A percentile compares a stretch with the other conserved stretches of the same genome.
Evolutionary conservation across 352 stramenopile genomes (phyloP).

Genomic region (Pythium pyrilobum): DNA sequence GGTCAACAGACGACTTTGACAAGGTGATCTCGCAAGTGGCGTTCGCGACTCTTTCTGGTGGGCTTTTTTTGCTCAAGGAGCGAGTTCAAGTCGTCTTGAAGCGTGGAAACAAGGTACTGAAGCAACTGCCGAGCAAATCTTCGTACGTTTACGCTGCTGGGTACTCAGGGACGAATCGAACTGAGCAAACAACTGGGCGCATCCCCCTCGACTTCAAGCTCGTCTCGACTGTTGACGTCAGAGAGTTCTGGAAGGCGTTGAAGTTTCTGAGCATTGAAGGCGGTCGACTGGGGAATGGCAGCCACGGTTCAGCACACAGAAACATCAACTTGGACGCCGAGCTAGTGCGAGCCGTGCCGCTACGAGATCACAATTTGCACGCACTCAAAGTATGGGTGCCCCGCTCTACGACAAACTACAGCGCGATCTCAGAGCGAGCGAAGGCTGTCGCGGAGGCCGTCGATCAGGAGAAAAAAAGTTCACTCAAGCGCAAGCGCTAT

Average conservation of each 20-base stretch:
- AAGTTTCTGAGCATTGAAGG: constrained; percentile 69
- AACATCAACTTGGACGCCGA: constrained; percentile 53
- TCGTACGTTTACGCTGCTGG: constrained; percentile 62
- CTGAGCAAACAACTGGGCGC: constrained; percentile 43
- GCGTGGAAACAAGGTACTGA: constrained; percentile 45
- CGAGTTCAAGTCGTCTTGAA: constrained; percentile 47
- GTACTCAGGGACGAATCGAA: constrained; percentile 48
- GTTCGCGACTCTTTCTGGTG: constrained; percentile 65
- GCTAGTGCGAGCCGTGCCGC: constrained; percentile 42
- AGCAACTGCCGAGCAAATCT: constrained; percentile 39
- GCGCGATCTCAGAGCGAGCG: constrained; percentile 44
- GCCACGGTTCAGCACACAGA: constrained; percentile 26
- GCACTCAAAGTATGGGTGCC: constrained; percentile 63
- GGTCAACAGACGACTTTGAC: constrained; percentile 58
- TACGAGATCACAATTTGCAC: constrained; percentile 69
- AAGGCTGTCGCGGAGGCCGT: constrained; percentile 44
- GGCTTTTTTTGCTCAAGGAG: constrained; percentile 51
- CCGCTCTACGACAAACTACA: constrained; percentile 39
- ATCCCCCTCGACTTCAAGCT: constrained; percentile 56
- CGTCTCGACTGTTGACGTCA: constrained; percentile 23
- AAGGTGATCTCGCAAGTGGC: constrained; percentile 70
- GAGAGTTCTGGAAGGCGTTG: constrained; percentile 70
- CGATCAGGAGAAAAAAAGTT: constrained; percentile 1
- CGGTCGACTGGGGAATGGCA: constrained; percentile 39
- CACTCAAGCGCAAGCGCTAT: constrained; percentile 48